A percentile compares a stretch with the other conserved stretches of the same genome.
These are phyloP conservation scores for Daldinia caldariorum DNA, from an alignment of 495 filamentous ascomycete species.

Conservation along the genomic window DNA sequence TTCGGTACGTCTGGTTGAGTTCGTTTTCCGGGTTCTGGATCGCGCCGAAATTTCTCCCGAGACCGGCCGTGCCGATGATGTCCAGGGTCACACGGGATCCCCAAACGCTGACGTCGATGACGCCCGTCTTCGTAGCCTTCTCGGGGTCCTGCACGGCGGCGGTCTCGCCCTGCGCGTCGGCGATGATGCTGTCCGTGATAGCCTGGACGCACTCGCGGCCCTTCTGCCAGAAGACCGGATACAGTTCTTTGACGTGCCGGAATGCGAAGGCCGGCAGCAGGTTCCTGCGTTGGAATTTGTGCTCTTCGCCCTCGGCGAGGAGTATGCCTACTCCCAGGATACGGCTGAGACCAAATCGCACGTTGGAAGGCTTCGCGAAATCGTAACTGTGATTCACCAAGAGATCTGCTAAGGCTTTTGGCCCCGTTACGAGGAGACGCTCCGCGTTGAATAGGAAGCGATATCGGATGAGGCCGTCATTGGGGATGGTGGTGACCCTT, in stretches of 20 bases:
- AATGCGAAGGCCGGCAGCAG: slow-evolving; percentile 87
- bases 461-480: slow-evolving; percentile 87
- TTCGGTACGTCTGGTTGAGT: slow-evolving; percentile 73
- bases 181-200: slow-evolving; percentile 55
- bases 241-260: slow-evolving; percentile 86
- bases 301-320: slow-evolving; percentile 86
- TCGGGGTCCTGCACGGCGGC: slow-evolving; percentile 49
- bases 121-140: slow-evolving; percentile 55
- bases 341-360: slow-evolving; percentile 66
- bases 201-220: slow-evolving; percentile 56
- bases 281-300: slow-evolving; percentile 81
- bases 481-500: slow-evolving; percentile 77
- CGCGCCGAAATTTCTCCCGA: slow-evolving; percentile 82
- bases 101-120: slow-evolving; percentile 76
- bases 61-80: slow-evolving; percentile 83
- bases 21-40: slow-evolving; percentile 70
- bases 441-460: slow-evolving; percentile 74
- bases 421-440: slow-evolving; percentile 70
- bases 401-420: slow-evolving; percentile 74
- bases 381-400: slow-evolving; percentile 77
- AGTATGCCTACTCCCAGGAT: slow-evolving; percentile 80
- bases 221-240: slow-evolving; percentile 85
- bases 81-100: slow-evolving; percentile 80
- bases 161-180: slow-evolving; percentile 51
- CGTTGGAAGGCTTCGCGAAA: slow-evolving; percentile 74